Base-by-base conservation (phyloP, 1,284 basidiomycete genomes). In the Exobasidium rhododendri region DNA sequence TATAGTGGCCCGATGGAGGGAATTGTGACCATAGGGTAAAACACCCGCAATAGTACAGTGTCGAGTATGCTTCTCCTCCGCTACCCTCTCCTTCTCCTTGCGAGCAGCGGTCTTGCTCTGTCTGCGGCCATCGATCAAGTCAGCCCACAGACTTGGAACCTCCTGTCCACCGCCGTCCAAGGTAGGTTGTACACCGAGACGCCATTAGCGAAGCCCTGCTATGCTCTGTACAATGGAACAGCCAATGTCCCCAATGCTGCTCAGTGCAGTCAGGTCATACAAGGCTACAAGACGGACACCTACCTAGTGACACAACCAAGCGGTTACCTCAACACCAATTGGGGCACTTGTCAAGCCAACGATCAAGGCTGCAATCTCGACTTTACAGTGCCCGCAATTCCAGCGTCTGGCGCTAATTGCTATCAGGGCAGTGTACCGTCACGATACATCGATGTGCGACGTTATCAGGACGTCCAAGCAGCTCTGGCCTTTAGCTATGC, bases 301-400 rank as follows among this genome's bases (percentile, higher is more conserved):
- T 44, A 44, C 43, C 43, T 44, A 14, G 43, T 44, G 14, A 44
- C 43, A 22, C 43, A 44, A 22, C 43, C 43, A 14, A 22, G 43
- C 43, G 43, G 43, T n/a, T 44, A 44, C 43, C 43, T 44, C 43
- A 44, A 44, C 43, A 44, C 43, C 43, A 44, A 44, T n/a, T 44
- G 43, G 43, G 43, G 43, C 43, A 44, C 43, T n/a, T 44, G 43
- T n/a, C 43, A 44, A 22, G 43, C 43, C 43, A 44, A 44, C 22
- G 43, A 14, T 14, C 43, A 44, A 22, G 43, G 43, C 43, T 44
- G 43, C 43, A 44, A 44, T n/a, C 43, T 44, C 43, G 43, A 44
- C 43, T 44, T 14, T 44, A 44, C 43, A 14, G 43, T n/a, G 43
- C 43, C 43, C 14, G 43, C 43, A 22, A 44, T 44, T n/a, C 43